Percentiles rank a stretch among this genome's conserved stretches.
Conservation (phyloP, 345 rosid genomes). For the Pistacia integerrima region DNA sequence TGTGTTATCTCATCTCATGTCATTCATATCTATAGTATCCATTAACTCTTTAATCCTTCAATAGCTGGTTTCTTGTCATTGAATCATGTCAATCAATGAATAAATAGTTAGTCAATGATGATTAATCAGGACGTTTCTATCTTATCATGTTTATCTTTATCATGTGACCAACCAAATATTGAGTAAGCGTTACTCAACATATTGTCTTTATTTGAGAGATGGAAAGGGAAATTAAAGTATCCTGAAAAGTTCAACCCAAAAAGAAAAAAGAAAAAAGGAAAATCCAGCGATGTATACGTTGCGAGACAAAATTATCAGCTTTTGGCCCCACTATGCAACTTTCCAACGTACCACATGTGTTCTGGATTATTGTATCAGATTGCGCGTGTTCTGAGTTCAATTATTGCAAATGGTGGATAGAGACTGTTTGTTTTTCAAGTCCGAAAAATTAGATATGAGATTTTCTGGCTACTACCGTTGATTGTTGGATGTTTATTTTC, state of each 20-base stretch:
- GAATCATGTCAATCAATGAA: too few species aligned
- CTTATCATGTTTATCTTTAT: too few species aligned
- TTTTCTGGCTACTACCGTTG: too few species aligned
- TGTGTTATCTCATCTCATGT: too few species aligned
- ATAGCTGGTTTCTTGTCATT: too few species aligned
- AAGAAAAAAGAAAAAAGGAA: too few species aligned
- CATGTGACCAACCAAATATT: too few species aligned
- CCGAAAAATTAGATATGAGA: background rate
- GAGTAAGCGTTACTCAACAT: background rate
- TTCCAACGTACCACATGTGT: background rate
- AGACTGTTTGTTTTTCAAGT: background rate
- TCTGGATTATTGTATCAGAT: background rate
- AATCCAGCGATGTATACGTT: background rate
- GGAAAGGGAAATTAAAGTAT: background rate
- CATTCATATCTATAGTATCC: too few species aligned
- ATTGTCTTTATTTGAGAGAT: background rate
- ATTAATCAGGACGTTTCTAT: too few species aligned
- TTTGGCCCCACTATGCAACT: conserved; percentile 12
- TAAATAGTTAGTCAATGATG: too few species aligned
- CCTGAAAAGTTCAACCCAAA: too few species aligned
- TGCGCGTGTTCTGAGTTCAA: background rate
- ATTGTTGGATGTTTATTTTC: background rate
- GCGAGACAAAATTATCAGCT: background rate
- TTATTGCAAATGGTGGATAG: background rate
- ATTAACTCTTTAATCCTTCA: too few species aligned